Conservation (phyloP, 441 rosid genomes). For the Aquilaria agallochum region DNA sequence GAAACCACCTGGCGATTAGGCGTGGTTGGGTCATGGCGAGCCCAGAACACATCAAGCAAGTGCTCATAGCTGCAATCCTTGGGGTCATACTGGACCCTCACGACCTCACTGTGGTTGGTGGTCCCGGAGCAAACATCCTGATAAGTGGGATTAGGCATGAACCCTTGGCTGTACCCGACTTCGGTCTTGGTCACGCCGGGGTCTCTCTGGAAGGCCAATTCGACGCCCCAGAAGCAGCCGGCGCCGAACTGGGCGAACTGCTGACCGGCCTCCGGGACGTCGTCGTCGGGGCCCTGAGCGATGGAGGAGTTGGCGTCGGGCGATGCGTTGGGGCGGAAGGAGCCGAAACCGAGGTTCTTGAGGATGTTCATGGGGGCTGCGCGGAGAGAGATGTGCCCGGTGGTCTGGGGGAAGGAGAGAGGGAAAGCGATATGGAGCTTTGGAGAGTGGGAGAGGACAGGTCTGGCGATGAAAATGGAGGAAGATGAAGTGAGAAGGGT, state of each 20-base stretch:
- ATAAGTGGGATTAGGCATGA: constrained; percentile 53
- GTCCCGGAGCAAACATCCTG: constrained; percentile 76
- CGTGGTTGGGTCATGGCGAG: constrained; percentile 86
- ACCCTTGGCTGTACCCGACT: constrained; percentile 77
- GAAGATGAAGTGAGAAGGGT: neutral
- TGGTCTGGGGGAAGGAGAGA: constrained; percentile 18
- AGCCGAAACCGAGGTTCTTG: constrained; percentile 73
- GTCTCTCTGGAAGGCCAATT: constrained; percentile 77
- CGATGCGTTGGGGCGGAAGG: constrained; percentile 30
- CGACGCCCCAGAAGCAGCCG: constrained; percentile 96
- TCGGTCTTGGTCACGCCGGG: constrained; percentile 76
- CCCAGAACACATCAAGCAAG: constrained; percentile 82
- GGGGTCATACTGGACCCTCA: constrained; percentile 83
- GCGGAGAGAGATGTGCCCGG: constrained; percentile 20
- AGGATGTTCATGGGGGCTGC: constrained; percentile 72
- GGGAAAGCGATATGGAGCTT: constrained; percentile 16
- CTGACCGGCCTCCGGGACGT: constrained; percentile 64
- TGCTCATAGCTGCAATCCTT: constrained; percentile 55
- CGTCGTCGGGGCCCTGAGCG: constrained; percentile 71
- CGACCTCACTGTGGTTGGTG: constrained; percentile 65
- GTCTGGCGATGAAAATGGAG: constrained; percentile 21
- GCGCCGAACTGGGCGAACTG: constrained; percentile 78
- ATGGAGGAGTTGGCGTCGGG: constrained; percentile 46
- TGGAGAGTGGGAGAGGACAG: constrained; percentile 23
- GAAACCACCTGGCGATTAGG: constrained; percentile 76